A percentile compares a stretch with the other conserved stretches of the same genome.
Evolutionary conservation across 805 yeast species (phyloP).

Genomic region (Phaffomyces antillensis): DNA sequence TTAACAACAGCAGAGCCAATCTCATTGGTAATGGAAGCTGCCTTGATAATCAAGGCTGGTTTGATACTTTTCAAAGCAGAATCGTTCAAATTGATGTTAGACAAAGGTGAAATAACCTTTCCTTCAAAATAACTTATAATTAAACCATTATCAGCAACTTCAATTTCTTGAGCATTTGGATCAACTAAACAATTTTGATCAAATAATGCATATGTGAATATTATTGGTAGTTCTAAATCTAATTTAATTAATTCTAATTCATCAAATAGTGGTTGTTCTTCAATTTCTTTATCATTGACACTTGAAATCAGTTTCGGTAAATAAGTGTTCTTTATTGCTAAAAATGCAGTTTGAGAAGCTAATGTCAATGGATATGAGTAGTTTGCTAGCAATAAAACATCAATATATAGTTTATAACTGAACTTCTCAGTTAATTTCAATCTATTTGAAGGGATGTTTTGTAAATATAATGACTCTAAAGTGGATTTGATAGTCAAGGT

Average conservation of each 20-base stretch:
- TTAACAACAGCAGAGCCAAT: conserved; percentile 57
- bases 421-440: conserved; percentile 67
- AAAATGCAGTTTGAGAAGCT: conserved; percentile 70
- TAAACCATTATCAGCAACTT: conserved; percentile 79
- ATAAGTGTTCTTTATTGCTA: conserved; percentile 73
- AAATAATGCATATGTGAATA: conserved; percentile 69
- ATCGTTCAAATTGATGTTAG: conserved; percentile 56
- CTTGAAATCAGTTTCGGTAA: conserved; percentile 68
- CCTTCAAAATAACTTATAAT: conserved; percentile 65
- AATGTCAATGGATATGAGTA: conserved; percentile 77
- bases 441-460: conserved; percentile 43
- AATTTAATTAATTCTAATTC: conserved; percentile 72
- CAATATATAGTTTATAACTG: conserved; percentile 70
- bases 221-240: conserved; percentile 61
- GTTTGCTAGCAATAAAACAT: conserved; percentile 70
- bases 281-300: conserved; percentile 55
- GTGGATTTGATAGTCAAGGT: conserved; percentile 57
- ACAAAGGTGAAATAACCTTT: conserved; percentile 65
- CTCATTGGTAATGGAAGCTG: conserved; percentile 49
- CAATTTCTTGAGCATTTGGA: conserved; percentile 85
- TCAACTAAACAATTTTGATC: conserved; percentile 66
- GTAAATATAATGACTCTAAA: conserved; percentile 44
- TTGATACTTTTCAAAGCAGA: conserved; percentile 48
- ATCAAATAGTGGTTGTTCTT: conserved; percentile 84
- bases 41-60: conserved; percentile 39